Evolutionary conservation across 2,329 filamentous ascomycete species (phyloP).

Genomic region (Tolypocladium paradoxum): DNA sequence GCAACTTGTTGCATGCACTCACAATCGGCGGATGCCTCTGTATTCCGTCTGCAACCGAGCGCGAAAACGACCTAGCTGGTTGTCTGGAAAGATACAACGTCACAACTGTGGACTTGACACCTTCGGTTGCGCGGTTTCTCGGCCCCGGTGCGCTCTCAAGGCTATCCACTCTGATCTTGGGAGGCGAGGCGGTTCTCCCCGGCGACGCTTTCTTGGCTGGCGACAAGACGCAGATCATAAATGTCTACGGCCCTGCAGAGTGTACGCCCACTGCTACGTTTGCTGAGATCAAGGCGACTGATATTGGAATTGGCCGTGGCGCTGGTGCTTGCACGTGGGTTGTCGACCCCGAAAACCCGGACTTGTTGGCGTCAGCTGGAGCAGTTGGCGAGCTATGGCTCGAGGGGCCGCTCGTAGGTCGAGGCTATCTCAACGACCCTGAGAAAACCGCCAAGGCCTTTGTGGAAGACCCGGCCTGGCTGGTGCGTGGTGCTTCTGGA

Average conservation of each 20-base stretch:
- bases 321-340: slow-evolving; percentile 8
- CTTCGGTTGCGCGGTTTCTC: slow-evolving; percentile 8
- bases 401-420: slow-evolving; percentile 10
- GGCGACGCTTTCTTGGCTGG: slow-evolving; percentile 3
- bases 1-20: slow-evolving; percentile 9
- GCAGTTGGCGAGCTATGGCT: slow-evolving; percentile 10
- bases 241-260: slow-evolving; percentile 13
- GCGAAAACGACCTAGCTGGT: slow-evolving; percentile 4
- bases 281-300: background rate
- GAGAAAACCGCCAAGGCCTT: slow-evolving; percentile 14
- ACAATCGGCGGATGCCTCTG: slow-evolving; percentile 10
- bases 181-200: slow-evolving; percentile 7
- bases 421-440: slow-evolving; percentile 8
- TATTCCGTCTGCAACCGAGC: slow-evolving; percentile 6
- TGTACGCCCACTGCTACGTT: slow-evolving; percentile 4
- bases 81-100: slow-evolving; percentile 4
- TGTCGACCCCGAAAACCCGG: slow-evolving; percentile 5
- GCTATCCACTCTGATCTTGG: slow-evolving; percentile 8
- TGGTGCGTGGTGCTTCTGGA: slow-evolving; percentile 1
- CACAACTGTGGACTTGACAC: slow-evolving; percentile 8
- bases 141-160: slow-evolving; percentile 1
- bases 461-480: slow-evolving; percentile 1
- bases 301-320: slow-evolving; percentile 3
- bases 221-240: slow-evolving; percentile 7
- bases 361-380: slow-evolving; percentile 7